A percentile compares a stretch with the other conserved stretches of the same genome.
These are phyloP conservation scores for Fomitopsis pulvina DNA, from an alignment of 768 basidiomycete genomes.

Conservation along the genomic window DNA sequence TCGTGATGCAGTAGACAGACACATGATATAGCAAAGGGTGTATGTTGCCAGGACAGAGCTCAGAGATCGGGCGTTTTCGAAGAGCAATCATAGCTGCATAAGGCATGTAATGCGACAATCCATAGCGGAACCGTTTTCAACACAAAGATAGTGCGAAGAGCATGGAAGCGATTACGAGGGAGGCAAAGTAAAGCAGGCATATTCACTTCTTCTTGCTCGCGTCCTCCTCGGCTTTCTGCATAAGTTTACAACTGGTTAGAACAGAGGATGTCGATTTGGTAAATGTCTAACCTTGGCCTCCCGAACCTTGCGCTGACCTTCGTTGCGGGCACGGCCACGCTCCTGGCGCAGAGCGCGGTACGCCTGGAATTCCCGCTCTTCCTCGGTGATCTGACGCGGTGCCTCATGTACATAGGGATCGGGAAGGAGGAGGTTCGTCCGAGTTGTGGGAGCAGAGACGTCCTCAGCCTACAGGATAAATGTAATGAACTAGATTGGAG, in stretches of 20 bases:
- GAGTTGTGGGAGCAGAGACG: slow-evolving; percentile 71
- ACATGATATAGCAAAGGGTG: too few relatives aligned
- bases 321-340: slow-evolving; percentile 77
- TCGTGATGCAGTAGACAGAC: too few relatives aligned
- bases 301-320: slow-evolving; percentile 82
- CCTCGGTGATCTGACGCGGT: slow-evolving; percentile 88
- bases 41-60: not conserved
- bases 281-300: slow-evolving; percentile 65
- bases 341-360: slow-evolving; percentile 83
- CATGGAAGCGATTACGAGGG: slow-evolving; percentile 13
- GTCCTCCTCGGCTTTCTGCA: slow-evolving; percentile 86
- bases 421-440: slow-evolving; percentile 60
- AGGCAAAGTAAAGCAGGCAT: slow-evolving; percentile 14
- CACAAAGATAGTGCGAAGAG: slow-evolving; percentile 22
- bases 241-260: slow-evolving; percentile 15
- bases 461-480: slow-evolving; percentile 60
- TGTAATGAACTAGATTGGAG: not conserved
- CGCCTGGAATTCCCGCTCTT: slow-evolving; percentile 86
- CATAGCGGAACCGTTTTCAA: slow-evolving; percentile 31
- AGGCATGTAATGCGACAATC: slow-evolving; percentile 28
- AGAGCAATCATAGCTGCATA: slow-evolving; percentile 23
- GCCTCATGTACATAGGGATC: slow-evolving; percentile 62
- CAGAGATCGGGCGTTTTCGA: slow-evolving; percentile 3
- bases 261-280: not conserved
- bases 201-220: slow-evolving; percentile 85